These are phyloP conservation scores for Posidonia australis DNA, from an alignment of 106 monocot genomes.

Conservation along the genomic window DNA sequence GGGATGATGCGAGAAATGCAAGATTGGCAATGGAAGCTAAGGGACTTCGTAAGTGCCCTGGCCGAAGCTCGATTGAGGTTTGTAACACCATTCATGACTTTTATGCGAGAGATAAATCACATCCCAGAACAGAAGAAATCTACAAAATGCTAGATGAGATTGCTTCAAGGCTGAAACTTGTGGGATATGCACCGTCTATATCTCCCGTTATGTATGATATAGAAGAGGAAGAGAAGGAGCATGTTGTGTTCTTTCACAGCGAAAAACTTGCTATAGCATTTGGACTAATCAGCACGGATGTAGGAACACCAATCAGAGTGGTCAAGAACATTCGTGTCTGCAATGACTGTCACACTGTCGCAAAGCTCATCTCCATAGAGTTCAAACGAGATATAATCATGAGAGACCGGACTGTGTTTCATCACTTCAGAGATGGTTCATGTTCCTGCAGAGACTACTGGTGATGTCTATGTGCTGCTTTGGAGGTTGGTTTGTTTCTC, in stretches of 20 bases:
- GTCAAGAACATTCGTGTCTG: conserved; percentile 26
- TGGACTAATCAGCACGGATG: conserved; percentile 11
- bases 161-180: conserved; percentile 5
- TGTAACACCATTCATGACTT: conserved; percentile 19
- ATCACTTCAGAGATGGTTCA: conserved; percentile 22
- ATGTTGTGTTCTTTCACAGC: conserved; percentile 20
- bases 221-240: conserved; percentile 27
- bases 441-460: conserved; percentile 30
- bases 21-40: conserved; percentile 23
- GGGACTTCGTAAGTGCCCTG: conserved; percentile 29
- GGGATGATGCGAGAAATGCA: conserved; percentile 23
- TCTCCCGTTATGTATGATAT: conserved; percentile 22
- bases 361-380: conserved; percentile 17
- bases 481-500: too few species aligned
- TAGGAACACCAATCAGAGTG: conserved; percentile 8
- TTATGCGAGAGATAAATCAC: conserved; percentile 18
- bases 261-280: conserved; percentile 20
- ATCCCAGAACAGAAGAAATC: conserved; percentile 16
- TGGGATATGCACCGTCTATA: conserved; percentile 12
- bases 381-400: conserved; percentile 18
- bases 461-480: too few species aligned
- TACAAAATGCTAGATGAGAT: conserved; percentile 22
- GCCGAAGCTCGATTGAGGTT: conserved; percentile 29
- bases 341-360: conserved; percentile 14
- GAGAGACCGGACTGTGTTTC: conserved; percentile 24